Evolutionary conservation across 2,329 filamentous ascomycete genomes (phyloP).

Genomic region (Ramichloridium luteum): DNA sequence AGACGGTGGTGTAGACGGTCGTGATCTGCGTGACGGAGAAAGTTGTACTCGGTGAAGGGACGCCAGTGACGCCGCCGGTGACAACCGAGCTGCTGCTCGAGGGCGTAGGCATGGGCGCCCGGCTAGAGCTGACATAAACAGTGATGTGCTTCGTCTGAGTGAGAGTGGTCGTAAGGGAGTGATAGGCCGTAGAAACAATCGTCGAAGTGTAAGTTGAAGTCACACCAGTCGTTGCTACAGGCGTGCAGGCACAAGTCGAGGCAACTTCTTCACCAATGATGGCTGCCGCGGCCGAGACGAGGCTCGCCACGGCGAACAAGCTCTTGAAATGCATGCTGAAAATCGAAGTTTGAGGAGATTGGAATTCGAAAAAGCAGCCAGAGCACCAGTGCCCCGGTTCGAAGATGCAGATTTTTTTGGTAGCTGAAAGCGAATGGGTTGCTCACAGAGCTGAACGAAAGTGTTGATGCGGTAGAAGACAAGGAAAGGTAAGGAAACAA

Average conservation of each 20-base stretch:
- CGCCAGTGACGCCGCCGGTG: constrained; percentile 1
- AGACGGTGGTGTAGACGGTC: constrained; percentile 11
- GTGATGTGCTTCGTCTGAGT: constrained; percentile 5
- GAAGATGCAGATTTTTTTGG: no score
- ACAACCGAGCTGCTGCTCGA: constrained; percentile 3
- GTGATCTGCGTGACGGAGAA: constrained; percentile 9
- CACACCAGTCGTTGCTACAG: no score
- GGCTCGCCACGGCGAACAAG: constrained; percentile 16
- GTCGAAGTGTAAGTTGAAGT: no score
- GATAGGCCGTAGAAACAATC: no score
- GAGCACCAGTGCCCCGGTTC: no score
- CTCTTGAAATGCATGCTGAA: constrained; percentile 21
- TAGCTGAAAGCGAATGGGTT: constrained; percentile 12
- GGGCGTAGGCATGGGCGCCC: neutral
- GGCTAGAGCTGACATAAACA: constrained; percentile 3
- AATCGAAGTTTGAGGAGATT: constrained; percentile 4
- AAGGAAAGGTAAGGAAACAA: constrained; percentile 1
- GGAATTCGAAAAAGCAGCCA: no score
- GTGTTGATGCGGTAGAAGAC: constrained; percentile 8
- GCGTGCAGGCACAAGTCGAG: constrained; percentile 8
- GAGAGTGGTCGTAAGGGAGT: constrained; percentile 2
- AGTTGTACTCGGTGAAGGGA: constrained; percentile 7
- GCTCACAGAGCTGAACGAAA: constrained; percentile 23
- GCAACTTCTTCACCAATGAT: constrained; percentile 26
- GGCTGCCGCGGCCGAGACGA: constrained; percentile 33